A percentile compares a stretch with the other conserved stretches of the same genome.
Conservation (phyloP, 1,139 yeast species). For the Saccharomyces hybrid region DNA sequence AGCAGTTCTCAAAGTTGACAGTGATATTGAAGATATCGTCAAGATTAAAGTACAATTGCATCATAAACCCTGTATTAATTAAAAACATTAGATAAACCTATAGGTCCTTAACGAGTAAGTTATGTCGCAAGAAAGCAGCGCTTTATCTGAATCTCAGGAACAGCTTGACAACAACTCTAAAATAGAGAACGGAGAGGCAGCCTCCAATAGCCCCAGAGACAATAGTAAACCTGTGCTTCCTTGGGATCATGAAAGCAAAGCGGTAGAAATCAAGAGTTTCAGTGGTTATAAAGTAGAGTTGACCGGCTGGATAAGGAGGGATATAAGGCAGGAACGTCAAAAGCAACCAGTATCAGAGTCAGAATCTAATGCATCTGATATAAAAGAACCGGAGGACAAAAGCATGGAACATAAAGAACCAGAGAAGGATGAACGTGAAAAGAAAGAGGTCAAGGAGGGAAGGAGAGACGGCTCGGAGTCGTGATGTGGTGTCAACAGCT, state of each 20-base stretch:
- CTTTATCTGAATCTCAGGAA: slow-evolving; percentile 4
- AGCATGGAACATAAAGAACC: slow-evolving; percentile 2
- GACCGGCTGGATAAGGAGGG: slow-evolving; percentile 24
- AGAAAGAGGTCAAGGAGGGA: background rate
- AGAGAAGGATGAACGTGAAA: background rate
- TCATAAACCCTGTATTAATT: background rate
- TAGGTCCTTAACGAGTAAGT: background rate
- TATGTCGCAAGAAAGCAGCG: slow-evolving; percentile 6
- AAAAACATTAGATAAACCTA: background rate
- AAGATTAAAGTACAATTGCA: background rate
- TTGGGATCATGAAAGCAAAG: slow-evolving; percentile 16
- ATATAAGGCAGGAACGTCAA: slow-evolving; percentile 8
- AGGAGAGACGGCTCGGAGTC: background rate
- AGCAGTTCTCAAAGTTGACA: background rate
- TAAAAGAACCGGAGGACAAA: slow-evolving; percentile 1
- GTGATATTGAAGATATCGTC: background rate
- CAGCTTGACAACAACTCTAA: slow-evolving; percentile 5
- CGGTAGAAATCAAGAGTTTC: slow-evolving; percentile 19
- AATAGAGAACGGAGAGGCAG: slow-evolving; percentile 4
- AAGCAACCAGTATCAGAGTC: background rate
- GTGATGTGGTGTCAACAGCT: background rate
- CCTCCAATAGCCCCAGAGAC: background rate
- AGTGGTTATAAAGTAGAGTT: slow-evolving; percentile 22
- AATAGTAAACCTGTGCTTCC: slow-evolving; percentile 11
- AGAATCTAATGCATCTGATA: background rate